Conservation (phyloP, 169 alveolate species). For the Plasmodium inui region DNA sequence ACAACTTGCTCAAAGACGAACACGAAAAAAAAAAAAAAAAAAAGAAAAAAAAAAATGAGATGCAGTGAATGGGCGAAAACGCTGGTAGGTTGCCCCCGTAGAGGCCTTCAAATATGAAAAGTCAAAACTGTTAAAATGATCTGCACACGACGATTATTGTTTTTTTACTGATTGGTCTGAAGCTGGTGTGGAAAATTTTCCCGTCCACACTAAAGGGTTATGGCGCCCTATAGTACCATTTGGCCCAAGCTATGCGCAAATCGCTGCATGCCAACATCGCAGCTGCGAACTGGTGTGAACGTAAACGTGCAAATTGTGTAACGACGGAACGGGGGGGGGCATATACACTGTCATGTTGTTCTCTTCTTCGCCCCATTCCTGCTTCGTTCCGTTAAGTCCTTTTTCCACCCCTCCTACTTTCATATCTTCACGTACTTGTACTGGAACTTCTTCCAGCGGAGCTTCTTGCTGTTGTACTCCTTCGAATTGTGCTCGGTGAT, state of each 20-base stretch:
- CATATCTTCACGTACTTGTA: conserved; percentile 49
- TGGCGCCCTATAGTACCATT: not conserved
- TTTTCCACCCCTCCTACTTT: not conserved
- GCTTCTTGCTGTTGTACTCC: conserved; percentile 30
- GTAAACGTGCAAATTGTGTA: not conserved
- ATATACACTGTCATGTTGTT: not conserved
- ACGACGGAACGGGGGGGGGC: not conserved
- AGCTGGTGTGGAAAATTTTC: not conserved
- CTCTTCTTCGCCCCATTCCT: not conserved
- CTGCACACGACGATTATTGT: not conserved
- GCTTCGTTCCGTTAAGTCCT: not conserved
- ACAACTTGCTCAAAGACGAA: not conserved
- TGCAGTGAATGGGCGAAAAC: not conserved
- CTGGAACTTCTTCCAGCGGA: conserved; percentile 30
- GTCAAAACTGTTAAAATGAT: not conserved
- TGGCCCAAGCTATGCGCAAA: not conserved
- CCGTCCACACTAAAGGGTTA: not conserved
- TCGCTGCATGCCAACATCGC: too few species aligned
- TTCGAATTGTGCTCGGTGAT: conserved; percentile 33
- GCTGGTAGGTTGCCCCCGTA: not conserved
- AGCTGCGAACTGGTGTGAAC: not conserved
- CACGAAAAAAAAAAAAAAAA: conserved; percentile 10
- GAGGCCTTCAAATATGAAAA: not conserved
- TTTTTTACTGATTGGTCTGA: not conserved
- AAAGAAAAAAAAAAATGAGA: not conserved